Percentiles rank a stretch among this genome's conserved stretches.
Evolutionary conservation across 1,284 basidiomycete species (phyloP).

Genomic region (Sporisorium reilianum): DNA sequence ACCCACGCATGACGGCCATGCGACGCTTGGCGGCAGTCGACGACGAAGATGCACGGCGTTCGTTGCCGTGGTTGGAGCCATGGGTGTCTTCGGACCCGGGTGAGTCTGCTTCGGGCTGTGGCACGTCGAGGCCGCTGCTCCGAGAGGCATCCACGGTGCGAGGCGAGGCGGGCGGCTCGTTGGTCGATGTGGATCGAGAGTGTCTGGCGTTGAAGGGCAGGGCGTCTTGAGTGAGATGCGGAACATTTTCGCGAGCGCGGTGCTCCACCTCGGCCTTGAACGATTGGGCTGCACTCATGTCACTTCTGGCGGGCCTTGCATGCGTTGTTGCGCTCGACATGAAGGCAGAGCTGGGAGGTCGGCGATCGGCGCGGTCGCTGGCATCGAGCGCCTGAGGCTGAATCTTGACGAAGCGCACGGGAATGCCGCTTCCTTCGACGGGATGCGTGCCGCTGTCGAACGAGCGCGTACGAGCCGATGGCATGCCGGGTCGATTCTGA

Average conservation of each 20-base stretch:
- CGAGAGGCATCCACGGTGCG: slow-evolving; percentile 2
- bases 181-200: not conserved
- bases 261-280: slow-evolving; percentile 47
- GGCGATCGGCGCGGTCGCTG: slow-evolving; percentile 32
- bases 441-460: slow-evolving; percentile 54
- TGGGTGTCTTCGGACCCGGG: slow-evolving; percentile 22
- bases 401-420: slow-evolving; percentile 69
- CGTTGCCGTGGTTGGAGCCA: slow-evolving; percentile 5
- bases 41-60: slow-evolving; percentile 37
- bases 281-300: slow-evolving; percentile 31
- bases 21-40: slow-evolving; percentile 32
- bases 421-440: slow-evolving; percentile 70
- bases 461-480: slow-evolving; percentile 22
- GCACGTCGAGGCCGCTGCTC: not conserved
- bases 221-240: slow-evolving; percentile 17
- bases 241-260: slow-evolving; percentile 28
- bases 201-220: slow-evolving; percentile 20
- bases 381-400: slow-evolving; percentile 58
- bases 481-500: slow-evolving; percentile 7
- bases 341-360: slow-evolving; percentile 22
- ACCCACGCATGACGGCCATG: slow-evolving; percentile 39
- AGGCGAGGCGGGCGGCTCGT: not conserved
- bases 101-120: slow-evolving; percentile 13
- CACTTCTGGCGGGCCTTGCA: slow-evolving; percentile 12
- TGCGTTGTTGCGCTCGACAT: slow-evolving; percentile 18